Conservation (phyloP, 331 rosid genomes). For the Phaseolus coccineus region DNA sequence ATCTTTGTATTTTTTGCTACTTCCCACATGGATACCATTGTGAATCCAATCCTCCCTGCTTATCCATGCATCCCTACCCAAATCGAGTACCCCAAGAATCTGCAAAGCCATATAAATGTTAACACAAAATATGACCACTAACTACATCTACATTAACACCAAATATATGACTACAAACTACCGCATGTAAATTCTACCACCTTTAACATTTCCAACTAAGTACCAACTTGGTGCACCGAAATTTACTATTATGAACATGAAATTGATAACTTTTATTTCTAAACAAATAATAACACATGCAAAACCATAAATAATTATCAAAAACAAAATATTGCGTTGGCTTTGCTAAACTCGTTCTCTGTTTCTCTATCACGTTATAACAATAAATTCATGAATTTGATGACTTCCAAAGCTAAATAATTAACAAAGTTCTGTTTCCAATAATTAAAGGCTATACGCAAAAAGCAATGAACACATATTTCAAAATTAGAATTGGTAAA, state of each 20-base stretch:
- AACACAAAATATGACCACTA: not conserved
- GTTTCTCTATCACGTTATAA: not conserved
- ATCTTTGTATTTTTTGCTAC: conserved; percentile 91
- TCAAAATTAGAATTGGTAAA: not conserved
- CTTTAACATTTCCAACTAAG: not conserved
- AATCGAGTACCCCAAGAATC: conserved; percentile 90
- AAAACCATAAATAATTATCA: not conserved
- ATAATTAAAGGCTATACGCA: not conserved
- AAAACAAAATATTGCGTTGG: not conserved
- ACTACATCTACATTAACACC: conserved; percentile 52
- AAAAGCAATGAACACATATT: not conserved
- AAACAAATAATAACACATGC: not conserved
- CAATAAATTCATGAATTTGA: not conserved
- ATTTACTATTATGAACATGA: not conserved
- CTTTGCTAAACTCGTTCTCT: not conserved
- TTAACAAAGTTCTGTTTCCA: conserved; percentile 2
- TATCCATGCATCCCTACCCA: conserved; percentile 91
- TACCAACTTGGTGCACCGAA: not conserved
- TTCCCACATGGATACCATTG: conserved; percentile 71
- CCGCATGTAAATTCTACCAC: not conserved
- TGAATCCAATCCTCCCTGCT: conserved; percentile 89
- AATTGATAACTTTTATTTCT: not conserved
- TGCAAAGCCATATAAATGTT: conserved; percentile 39
- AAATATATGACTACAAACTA: not conserved
- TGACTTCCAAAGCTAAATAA: not conserved